Evolutionary conservation across 1,284 basidiomycete genomes (phyloP), one percentile per base, ranked within the genome.

Genomic region (Ganoderma lucidum): DNA sequence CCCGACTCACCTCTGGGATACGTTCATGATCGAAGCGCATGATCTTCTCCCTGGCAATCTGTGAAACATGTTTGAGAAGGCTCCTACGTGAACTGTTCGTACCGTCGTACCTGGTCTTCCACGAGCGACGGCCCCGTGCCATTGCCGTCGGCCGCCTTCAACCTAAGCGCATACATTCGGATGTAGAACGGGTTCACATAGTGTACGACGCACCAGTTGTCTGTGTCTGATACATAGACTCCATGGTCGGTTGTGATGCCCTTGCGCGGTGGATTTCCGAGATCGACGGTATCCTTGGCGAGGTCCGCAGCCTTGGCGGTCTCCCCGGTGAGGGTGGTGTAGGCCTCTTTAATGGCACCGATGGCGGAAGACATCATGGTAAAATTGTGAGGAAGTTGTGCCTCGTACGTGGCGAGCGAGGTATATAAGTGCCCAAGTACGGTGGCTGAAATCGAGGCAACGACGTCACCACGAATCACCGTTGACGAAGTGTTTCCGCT

Each of bases 11-110:
- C 93, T n/a, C 74, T 9, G 93, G 94, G 67, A 96, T 95, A 51
- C 93, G 90, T 78, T 95, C 94, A 75, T 94, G 93, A 78, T 94
- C 93, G 75, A 95, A 95, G 39, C 90, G 86, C 65, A 88, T 87
- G 42, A 94, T 88, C 80, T 94, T 93, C 81, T 93, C 90, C 72
- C 90, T 85, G 0, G 83, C 87, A 70, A 90, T 84, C 69, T 78
- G 42, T 28, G 23, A 37, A 35, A 39, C 19, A 37, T 10, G 28
- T 63, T 51, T 44, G 35, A 19, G 2, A 2, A 41, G n/a, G 45
- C 12, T 51, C 2, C 4, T 10, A 4, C 3, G 55, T 6, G 37
- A 28, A 4, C 2, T 30, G 41, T 23, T 30, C n/a, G 14, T 17
- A 62, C 8, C 10, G 6, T 56, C 69, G 4, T 51, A 76, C 75